A percentile compares a stretch with the other conserved stretches of the same genome.
phyloP scores from a whole-genome alignment of 345 rosid genomes.

The Salix brachista region DNA sequence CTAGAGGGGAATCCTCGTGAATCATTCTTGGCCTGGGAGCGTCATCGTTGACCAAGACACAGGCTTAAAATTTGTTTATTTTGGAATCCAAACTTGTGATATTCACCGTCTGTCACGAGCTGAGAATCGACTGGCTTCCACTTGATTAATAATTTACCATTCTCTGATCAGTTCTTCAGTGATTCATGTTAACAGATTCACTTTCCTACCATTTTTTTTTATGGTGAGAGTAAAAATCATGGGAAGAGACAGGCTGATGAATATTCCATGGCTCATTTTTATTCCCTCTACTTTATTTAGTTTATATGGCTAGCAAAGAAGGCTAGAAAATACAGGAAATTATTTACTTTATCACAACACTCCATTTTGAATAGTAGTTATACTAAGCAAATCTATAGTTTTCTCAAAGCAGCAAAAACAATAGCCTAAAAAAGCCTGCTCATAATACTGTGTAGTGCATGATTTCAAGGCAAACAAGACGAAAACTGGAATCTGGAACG shows the following conservation, averaged over 20 bases:
- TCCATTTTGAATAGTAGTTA: not conserved
- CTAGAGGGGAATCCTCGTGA: not conserved
- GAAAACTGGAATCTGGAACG: not conserved
- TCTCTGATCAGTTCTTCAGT: no score
- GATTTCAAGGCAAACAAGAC: not conserved
- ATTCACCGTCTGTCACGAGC: not conserved
- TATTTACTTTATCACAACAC: not conserved
- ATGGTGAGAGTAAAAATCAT: no score
- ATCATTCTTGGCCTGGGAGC: not conserved
- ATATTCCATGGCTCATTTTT: no score
- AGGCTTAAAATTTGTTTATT: no score
- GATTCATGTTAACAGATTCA: no score
- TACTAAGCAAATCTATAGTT: not conserved
- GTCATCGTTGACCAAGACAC: not conserved
- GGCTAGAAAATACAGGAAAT: not conserved
- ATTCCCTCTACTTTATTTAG: not conserved
- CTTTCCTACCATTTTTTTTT: no score
- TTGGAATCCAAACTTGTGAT: no score
- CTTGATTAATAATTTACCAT: no score
- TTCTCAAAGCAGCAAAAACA: not conserved
- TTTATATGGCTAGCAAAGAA: not conserved
- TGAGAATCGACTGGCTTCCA: not conserved
- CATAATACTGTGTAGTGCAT: not conserved
- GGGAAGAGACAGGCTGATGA: no score
- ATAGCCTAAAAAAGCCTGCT: not conserved